Evolutionary conservation across 768 basidiomycete genomes (phyloP), one percentile per base, ranked within the genome.

Genomic region (Macrolepiota fuliginosa): DNA sequence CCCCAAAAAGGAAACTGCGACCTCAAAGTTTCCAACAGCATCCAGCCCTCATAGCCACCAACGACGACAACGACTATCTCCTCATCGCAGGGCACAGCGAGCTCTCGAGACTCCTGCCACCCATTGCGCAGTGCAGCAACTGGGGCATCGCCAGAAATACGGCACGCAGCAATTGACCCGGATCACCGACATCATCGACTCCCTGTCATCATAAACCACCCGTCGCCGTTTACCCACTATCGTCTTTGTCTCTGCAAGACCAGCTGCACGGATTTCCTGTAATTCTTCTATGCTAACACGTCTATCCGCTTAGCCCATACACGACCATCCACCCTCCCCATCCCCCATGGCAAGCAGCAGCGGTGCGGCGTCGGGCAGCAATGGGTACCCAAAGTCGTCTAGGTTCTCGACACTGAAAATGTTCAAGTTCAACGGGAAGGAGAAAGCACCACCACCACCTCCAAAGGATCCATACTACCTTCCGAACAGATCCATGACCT

Each of bases 391-490:
- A 22, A 61, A 47, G 35, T 54, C 60, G 11, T 73, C 74, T 19
- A 71, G 75, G 6, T 74, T 74, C 49, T 73, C 72, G 7, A 74
- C 73, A 4, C 66, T 76, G 63, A 75, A 72, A 62, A 68, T 70
- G 17, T 74, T 76, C 68, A 73, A 73, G 53, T 69, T 74, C 50
- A 59, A 59, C 25, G 54, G 68, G 24, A 74, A 66, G 63, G 69
- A 68, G 17, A 72, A 68, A 62, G 84, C 86, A 0, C 86, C 86
- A 0, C 84, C 83, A 6, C 82, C 77, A 1, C 89, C 89, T 0
- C 88, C 88, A 42, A 90, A 90, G 72, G 89, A 90, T 65, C 68
- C 76, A 6, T 77, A 77, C 66, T 83, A 83, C 73, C 72, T 81
- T 52, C 74, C 74, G 3, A 74, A 74, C 66, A 76, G 77, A 47